These are phyloP conservation scores for Henckelia pumila DNA, from an alignment of 257 asterid species.

Conservation along the genomic window DNA sequence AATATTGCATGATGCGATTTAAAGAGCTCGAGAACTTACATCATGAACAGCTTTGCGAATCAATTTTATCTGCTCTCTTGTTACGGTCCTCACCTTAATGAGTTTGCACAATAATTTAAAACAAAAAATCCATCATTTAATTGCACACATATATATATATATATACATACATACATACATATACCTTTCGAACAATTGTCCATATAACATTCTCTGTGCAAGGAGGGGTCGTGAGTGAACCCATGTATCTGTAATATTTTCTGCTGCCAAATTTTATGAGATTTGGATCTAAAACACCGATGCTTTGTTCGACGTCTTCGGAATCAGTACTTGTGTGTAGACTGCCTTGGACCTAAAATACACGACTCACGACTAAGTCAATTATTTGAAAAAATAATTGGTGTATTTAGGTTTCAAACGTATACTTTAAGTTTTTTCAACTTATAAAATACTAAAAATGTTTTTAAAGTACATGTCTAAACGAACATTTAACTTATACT, in stretches of 20 bases:
- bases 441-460: too few species aligned
- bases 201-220: slow-evolving; percentile 54
- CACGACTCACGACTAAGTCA: too few species aligned
- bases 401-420: too few species aligned
- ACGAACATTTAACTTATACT: too few species aligned
- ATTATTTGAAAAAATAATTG: too few species aligned
- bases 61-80: slow-evolving; percentile 46
- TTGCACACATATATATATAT: too few species aligned
- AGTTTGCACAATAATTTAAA: background rate
- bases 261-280: slow-evolving; percentile 44
- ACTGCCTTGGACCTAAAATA: slow-evolving; percentile 33
- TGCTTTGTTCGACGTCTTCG: slow-evolving; percentile 22
- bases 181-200: slow-evolving; percentile 54
- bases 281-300: slow-evolving; percentile 46
- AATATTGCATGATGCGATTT: too few species aligned
- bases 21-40: slow-evolving; percentile 28
- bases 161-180: slow-evolving; percentile 50
- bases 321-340: slow-evolving; percentile 26
- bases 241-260: slow-evolving; percentile 54
- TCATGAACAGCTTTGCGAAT: slow-evolving; percentile 63
- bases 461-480: too few species aligned
- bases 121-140: too few species aligned
- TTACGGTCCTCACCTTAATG: slow-evolving; percentile 53
- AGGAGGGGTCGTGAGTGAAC: slow-evolving; percentile 74
- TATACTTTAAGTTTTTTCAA: too few species aligned